Base-by-base conservation (phyloP, 495 filamentous ascomycete species). In the Elaphomyces granulatus region DNA sequence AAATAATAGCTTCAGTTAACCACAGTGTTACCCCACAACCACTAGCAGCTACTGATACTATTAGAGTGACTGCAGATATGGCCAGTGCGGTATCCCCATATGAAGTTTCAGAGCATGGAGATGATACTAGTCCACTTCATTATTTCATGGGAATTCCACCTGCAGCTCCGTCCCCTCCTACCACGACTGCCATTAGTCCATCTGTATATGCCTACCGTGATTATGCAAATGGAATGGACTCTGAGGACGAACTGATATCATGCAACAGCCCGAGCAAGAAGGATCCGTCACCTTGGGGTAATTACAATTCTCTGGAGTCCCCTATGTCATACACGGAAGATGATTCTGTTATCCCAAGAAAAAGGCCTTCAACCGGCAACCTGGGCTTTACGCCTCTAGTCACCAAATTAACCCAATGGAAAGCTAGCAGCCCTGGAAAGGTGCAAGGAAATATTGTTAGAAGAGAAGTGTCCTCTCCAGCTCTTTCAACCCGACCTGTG, bases 381-480 rank as follows among this genome's bases (percentile, higher is more conserved):
- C 40, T 74, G 28, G 72, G 71, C 12, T 77, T 82, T 35, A 79
- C 77, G 2, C 71, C 77, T 9, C 54, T 83, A 14, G 72, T 75
- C 15, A 53, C 65, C 6, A 70, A 78, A 42, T 54, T 84, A 4
- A 68, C 59, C 41, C 56, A 63, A 3, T 83, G 81, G 78, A 65
- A 67, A 40, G 65, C 75, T 33, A 63, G 48, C 30, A 70, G 64
- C 26, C 61, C 71, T 2, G 53, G 58, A 4, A 68, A 77, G 48
- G 50, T 47, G 10, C 55, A 56, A 33, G 41, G 20, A 42, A 64
- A 53, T 16, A n/a, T n/a, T n/a, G n/a, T n/a, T n/a, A n/a, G n/a
- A n/a, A n/a, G 50, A 36, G 66, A 57, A 31, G 57, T 70, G 19
- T 72, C 69, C 49, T 74, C 68, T 12, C 54, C 48, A 30, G 45